Evolutionary conservation across 306 rosid genomes (phyloP), one percentile per base, ranked within the genome.

Genomic region (Citrullus amarus): DNA sequence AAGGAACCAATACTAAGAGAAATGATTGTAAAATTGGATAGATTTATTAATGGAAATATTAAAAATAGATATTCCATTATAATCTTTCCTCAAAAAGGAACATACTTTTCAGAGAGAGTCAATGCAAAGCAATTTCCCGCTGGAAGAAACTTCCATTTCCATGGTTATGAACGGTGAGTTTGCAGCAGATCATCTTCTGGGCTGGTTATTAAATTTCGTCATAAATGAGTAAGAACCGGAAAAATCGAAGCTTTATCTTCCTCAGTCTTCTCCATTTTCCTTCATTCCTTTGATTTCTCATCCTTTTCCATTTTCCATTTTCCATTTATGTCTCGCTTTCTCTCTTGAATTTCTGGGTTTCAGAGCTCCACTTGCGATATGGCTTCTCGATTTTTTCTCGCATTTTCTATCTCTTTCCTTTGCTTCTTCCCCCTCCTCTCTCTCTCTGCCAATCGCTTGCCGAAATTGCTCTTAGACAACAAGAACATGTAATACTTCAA

Each of bases 401-500:
- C 62, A 12, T 28, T 66, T 66, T 79, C 65, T 34, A 84, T 28
- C 12, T 67, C 54, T 58, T 41, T 59, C 25, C 75, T 75, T 10
- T 61, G 11, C 9, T 36, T 20, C 14, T 58, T 10, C 38, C 11
- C 66, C 15, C 6, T n/a, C 9, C n/a, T 20, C 11, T 50, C 76
- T 66, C 65, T 1, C 18, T 66, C 81, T 15, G 36, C 76, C 11
- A 48, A 50, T 66, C 81, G 65, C 44, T 30, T 79, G 15, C 81
- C 81, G 36, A 53, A 56, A 78, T 17, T 63, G 28, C 34, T 48
- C 48, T 3, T 12, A 8, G 15, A 32, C 61, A 11, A 22, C 55
- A 79, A 20, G 22, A 53, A 50, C 58, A 79, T 36, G 98, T 94
- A 85, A 48, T 59, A 63, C 43, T 63, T 63, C 25, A 16, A 32